Percentiles rank a stretch among this genome's conserved stretches.
Evolutionary conservation across 345 rosid species (phyloP).

Genomic region (Populus euphratica): DNA sequence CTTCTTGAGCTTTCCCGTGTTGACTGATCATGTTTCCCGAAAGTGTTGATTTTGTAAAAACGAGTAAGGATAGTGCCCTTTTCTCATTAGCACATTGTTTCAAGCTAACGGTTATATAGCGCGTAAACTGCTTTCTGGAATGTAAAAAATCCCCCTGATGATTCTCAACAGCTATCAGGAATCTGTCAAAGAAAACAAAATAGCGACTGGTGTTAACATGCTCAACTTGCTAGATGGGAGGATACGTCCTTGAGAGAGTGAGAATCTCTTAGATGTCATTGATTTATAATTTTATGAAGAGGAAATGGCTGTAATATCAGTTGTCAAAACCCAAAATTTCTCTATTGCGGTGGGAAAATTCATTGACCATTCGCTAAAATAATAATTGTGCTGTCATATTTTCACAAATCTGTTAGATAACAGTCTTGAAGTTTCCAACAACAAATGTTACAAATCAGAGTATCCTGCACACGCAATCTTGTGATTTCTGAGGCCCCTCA

Average conservation of each 20-base stretch:
- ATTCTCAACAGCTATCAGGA: neutral
- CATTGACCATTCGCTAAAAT: constrained; percentile 12
- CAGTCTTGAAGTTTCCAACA: constrained; percentile 10
- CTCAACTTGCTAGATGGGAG: neutral
- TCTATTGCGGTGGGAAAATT: constrained; percentile 5
- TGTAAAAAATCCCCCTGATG: neutral
- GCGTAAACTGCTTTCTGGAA: neutral
- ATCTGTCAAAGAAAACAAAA: neutral
- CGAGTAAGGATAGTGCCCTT: too few species aligned
- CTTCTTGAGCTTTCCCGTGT: too few species aligned
- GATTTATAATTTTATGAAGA: constrained; percentile 19
- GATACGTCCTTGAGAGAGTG: neutral
- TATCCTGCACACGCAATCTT: constrained; percentile 59
- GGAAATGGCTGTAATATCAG: constrained; percentile 9
- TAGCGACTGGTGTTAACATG: neutral
- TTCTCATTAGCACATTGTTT: neutral
- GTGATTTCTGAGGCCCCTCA: constrained; percentile 60
- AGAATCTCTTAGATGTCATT: neutral
- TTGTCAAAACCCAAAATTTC: constrained; percentile 1
- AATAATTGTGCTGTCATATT: constrained; percentile 15
- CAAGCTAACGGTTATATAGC: neutral
- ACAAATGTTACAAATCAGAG: constrained; percentile 42
- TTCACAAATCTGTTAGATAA: constrained; percentile 14
- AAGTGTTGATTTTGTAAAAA: too few species aligned
- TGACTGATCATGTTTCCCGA: too few species aligned